phyloP scores from a whole-genome alignment of 2,329 filamentous ascomycete genomes.

The Paecilomyces formosus region DNA sequence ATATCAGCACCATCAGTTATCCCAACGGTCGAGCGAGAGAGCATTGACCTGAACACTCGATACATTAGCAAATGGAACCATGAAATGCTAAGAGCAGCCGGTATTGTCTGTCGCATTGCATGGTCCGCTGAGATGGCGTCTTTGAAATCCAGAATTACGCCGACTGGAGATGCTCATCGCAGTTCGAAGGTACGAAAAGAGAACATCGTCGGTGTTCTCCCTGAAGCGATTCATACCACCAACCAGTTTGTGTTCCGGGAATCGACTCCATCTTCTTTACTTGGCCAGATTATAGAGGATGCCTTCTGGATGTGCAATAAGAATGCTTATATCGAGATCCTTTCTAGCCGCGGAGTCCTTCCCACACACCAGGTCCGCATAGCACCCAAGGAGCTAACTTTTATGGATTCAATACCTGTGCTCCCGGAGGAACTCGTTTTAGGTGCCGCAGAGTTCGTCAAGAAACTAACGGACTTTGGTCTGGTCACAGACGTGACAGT shows the following conservation, averaged over 20 bases:
- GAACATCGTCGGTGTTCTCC: slow-evolving; percentile 60
- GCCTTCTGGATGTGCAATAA: slow-evolving; percentile 92
- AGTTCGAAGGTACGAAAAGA: slow-evolving; percentile 52
- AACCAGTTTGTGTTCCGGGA: slow-evolving; percentile 84
- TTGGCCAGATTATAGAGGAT: slow-evolving; percentile 84
- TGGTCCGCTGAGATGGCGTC: slow-evolving; percentile 82
- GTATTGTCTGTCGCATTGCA: slow-evolving; percentile 80
- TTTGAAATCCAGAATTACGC: slow-evolving; percentile 55
- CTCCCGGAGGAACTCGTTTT: slow-evolving; percentile 69
- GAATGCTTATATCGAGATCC: slow-evolving; percentile 74
- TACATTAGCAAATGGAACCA: slow-evolving; percentile 95
- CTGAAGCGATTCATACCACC: slow-evolving; percentile 73
- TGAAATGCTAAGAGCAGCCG: slow-evolving; percentile 83
- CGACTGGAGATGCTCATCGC: slow-evolving; percentile 19
- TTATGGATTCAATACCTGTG: slow-evolving; percentile 82
- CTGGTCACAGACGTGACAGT: slow-evolving; percentile 83
- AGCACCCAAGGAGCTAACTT: slow-evolving; percentile 61
- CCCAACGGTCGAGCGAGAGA: slow-evolving; percentile 92
- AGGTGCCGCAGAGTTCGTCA: slow-evolving; percentile 63
- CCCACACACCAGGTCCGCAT: slow-evolving; percentile 78
- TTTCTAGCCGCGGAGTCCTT: slow-evolving; percentile 80
- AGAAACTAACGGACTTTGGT: slow-evolving; percentile 73
- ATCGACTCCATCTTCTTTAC: slow-evolving; percentile 77
- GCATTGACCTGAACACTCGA: slow-evolving; percentile 90
- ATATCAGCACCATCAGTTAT: slow-evolving; percentile 95